Conservation (phyloP, 208 protist species). For the Trypanosoma lewisi region DNA sequence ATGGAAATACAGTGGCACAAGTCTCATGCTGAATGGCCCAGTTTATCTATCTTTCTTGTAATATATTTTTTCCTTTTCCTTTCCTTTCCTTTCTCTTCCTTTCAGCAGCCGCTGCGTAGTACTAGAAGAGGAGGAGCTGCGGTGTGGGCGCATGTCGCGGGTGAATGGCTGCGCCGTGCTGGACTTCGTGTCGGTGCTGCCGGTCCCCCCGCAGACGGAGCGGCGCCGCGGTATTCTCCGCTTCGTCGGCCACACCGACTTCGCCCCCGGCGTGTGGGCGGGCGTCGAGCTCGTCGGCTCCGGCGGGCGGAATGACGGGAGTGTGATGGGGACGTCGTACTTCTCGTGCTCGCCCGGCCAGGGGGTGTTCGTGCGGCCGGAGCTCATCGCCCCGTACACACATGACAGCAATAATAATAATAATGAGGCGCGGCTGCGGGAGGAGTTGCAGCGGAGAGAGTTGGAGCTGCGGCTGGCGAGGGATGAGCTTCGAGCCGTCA, state of each 20-base stretch:
- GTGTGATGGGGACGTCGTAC: constrained; percentile 42
- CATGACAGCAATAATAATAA: no score
- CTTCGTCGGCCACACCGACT: constrained; percentile 51
- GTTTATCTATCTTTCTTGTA: neutral
- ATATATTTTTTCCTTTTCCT: neutral
- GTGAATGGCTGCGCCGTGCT: constrained; percentile 3
- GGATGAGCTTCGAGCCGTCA: neutral
- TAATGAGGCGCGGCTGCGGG: constrained; percentile 1
- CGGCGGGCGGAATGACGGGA: constrained; percentile 46
- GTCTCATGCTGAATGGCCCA: neutral
- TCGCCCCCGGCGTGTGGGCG: constrained; percentile 52
- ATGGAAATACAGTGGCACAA: neutral
- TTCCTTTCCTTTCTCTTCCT: neutral
- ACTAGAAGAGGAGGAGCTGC: no score
- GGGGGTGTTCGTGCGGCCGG: constrained; percentile 58
- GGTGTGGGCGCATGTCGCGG: neutral
- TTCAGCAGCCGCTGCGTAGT: neutral
- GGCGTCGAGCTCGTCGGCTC: constrained; percentile 57
- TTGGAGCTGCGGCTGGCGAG: neutral
- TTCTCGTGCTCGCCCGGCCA: constrained; percentile 48
- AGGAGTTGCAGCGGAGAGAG: constrained; percentile 10
- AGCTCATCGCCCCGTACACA: constrained; percentile 36
- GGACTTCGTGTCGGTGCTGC: constrained; percentile 47
- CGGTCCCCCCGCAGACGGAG: constrained; percentile 32
- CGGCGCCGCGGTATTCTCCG: constrained; percentile 59